Base-by-base conservation (phyloP, 164 flowering plant species). In the Malania oleifera region DNA sequence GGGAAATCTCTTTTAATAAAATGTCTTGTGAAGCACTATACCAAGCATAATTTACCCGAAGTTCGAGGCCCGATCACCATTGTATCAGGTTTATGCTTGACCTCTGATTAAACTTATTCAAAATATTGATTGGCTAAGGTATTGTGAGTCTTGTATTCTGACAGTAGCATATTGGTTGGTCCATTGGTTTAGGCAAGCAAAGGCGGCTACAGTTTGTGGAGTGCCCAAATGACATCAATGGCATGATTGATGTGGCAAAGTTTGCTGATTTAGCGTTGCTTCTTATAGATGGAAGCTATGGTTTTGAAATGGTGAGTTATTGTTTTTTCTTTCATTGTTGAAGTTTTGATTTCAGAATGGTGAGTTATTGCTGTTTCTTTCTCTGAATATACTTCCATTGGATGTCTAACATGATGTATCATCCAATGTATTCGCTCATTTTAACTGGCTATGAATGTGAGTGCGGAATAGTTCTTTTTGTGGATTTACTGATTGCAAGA, bases 211-310 rank as follows among this genome's bases (percentile, higher is more conserved):
- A 88, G 73, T 83, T 93, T 85, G 88, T 93, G 57, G 99, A 86
- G 72, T 93, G 99, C 73, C 97, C 99, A 24, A 93, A 88, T 75
- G 99, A 93, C 63, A 83, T 93, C 26, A 93, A 85, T 73, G 96
- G 96, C 60, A 90, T 93, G 99, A 76, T 90, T 64, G 99, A 93
- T 78, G 86, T 85, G 20, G 96, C 97, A 54, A 93, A 93, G 68
- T 78, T 70, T 75, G 95, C 99, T 57, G 97, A 93, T 78, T 52
- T 86, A 22, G 96, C 89, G 7, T 67, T 93, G 68, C 87, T 93
- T 52, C 92, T 93, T 15, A 80, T 87, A 37, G 95, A 93, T 76
- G 98, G 97, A 68, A 85, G 97, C 71, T 93, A 84, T 69, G 98
- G 98, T 1, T 93, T 93, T 78, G 98, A 90, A 75, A 93, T 93